Base-by-base conservation (phyloP, 495 filamentous ascomycete genomes). In the Penicillium waksmanii region DNA sequence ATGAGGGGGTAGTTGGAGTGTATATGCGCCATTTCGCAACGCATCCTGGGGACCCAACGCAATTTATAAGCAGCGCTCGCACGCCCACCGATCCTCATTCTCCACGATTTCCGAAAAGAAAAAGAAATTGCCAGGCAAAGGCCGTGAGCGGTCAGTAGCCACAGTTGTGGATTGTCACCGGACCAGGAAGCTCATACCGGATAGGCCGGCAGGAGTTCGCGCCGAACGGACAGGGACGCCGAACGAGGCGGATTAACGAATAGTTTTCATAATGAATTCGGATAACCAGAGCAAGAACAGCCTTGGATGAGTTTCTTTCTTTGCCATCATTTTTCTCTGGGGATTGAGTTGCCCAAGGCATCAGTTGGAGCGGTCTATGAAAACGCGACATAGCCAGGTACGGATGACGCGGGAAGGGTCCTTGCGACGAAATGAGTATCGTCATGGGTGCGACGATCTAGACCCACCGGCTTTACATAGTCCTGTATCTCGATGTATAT, bases 371-470 rank as follows among this genome's bases (percentile, higher is more conserved):
- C 27, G 51, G 25, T 49, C 33, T 11, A 31, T 53, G 42, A 36
- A 51, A 66, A 44, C 43, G 58, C 38, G 27, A 55, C 15, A 27
- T 51, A 25, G 53, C 43, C 62, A 68, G 57, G 62, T 33, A 68
- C 57, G 59, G 60, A 70, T 66, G 67, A 65, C 65, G 62, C 57
- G 60, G 65, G 62, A 53, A 58, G 47, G 65, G 61, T 57, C 57
- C 57, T 44, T 58, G 35, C 40, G 47, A 59, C 56, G 53, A 67
- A 66, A 68, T 70, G 62, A 65, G 62, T 42, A 68, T 68, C 67
- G 67, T 68, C 67, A 70, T 70, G 62, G 60, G 35, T 57, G 42
- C 60, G 67, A 67, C 55, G 67, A 70, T 70, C 67, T 18, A 64
- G 65, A 65, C 67, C 67, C 67, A 68, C 67, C 36, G 31, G 10